A percentile compares a stretch with the other conserved stretches of the same genome.
Conservation (phyloP, 352 stramenopile genomes). For the Globisporangium acanthophoron region DNA sequence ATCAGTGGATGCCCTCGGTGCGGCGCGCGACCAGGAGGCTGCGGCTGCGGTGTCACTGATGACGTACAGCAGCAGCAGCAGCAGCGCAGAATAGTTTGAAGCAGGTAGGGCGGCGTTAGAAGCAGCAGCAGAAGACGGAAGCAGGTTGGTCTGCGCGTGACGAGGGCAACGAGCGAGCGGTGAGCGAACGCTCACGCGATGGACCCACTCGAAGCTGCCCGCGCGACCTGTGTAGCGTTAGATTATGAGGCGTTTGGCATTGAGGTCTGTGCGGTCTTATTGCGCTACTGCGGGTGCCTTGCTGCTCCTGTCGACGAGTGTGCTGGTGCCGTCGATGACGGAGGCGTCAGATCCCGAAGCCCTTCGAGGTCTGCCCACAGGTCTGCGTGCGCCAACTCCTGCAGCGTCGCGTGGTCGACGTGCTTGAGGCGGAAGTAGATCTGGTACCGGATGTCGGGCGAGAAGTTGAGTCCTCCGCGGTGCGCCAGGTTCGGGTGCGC, state of each 20-base stretch:
- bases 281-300: too few species aligned
- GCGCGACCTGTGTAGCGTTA: too few species aligned
- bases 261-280: too few species aligned
- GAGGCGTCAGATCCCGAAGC: not conserved
- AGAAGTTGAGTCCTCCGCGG: constrained; percentile 77
- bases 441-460: constrained; percentile 74
- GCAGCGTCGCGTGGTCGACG: constrained; percentile 24
- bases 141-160: too few species aligned
- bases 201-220: too few species aligned
- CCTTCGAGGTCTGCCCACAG: not conserved
- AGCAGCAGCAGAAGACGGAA: too few species aligned
- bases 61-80: constrained; percentile 19
- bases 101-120: not conserved
- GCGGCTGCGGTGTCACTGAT: constrained; percentile 15
- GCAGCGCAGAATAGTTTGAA: constrained; percentile 46
- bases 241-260: too few species aligned
- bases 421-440: constrained; percentile 84
- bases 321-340: too few species aligned
- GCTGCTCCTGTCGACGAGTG: too few species aligned
- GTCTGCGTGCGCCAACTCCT: not conserved
- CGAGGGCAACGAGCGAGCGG: too few species aligned
- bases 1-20: constrained; percentile 16
- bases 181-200: too few species aligned
- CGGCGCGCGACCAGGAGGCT: constrained; percentile 9
- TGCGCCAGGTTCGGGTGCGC: constrained; percentile 72